These are phyloP conservation scores for Adiantum capillusveneris DNA, from an alignment of 75 land plant genomes.

Conservation along the genomic window DNA sequence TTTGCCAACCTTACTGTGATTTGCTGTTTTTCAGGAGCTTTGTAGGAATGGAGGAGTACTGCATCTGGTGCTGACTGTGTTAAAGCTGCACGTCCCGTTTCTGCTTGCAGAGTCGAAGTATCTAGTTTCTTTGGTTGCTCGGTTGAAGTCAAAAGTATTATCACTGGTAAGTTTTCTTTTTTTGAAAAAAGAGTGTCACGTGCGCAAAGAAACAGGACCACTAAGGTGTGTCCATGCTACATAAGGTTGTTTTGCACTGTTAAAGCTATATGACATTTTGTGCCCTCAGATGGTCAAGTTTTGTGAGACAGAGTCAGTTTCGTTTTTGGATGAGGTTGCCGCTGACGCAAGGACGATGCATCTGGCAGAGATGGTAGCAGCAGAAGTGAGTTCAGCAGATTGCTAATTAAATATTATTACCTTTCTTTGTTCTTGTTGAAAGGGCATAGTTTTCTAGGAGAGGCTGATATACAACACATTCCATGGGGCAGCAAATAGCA, in stretches of 20 bases:
- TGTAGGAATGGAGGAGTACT: conserved; percentile 82
- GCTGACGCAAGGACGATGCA: conserved; percentile 49
- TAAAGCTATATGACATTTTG: too few species aligned
- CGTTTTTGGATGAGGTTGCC: conserved; percentile 92
- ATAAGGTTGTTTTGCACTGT: too few species aligned
- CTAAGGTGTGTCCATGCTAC: too few species aligned
- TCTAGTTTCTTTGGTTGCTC: conserved; percentile 57
- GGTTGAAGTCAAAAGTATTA: conserved; percentile 71
- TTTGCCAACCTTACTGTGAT: too few species aligned
- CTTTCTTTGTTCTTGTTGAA: too few species aligned
- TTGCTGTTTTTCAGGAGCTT: conserved; percentile 52
- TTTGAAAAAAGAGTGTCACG: too few species aligned
- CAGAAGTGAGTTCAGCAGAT: conserved; percentile 71
- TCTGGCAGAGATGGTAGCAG: conserved; percentile 65
- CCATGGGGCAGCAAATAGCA: too few species aligned
- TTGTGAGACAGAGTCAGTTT: conserved; percentile 82
- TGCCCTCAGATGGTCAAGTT: conserved; percentile 60
- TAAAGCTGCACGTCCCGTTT: conserved; percentile 55
- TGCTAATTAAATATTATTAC: too few species aligned
- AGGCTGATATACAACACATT: too few species aligned
- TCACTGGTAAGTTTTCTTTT: conserved; percentile 55
- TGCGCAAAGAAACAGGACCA: too few species aligned
- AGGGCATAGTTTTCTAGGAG: too few species aligned
- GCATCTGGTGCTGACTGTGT: conserved; percentile 44
- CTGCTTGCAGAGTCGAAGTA: conserved; percentile 29